A percentile compares a stretch with the other conserved stretches of the same genome.
These are phyloP conservation scores for Mollisia scopiformis DNA, from an alignment of 2,329 filamentous ascomycete genomes.

Conservation along the genomic window DNA sequence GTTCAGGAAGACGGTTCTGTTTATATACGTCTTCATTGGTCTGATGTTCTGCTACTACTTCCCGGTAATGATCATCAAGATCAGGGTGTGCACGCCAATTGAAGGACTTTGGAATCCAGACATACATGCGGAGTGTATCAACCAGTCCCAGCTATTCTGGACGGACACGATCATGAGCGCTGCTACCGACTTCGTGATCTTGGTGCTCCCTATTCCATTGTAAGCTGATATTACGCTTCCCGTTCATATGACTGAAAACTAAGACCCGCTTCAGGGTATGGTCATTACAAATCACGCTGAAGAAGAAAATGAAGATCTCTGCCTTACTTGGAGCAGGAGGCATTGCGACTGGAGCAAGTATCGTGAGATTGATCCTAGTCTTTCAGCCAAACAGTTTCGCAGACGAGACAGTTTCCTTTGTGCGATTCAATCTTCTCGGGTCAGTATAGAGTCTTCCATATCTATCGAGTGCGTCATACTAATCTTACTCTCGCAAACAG, in stretches of 20 bases:
- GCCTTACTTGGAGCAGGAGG: constrained; percentile 14
- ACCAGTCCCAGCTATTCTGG: constrained; percentile 39
- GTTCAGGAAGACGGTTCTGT: constrained; percentile 26
- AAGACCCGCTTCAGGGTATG: constrained; percentile 25
- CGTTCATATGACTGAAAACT: neutral
- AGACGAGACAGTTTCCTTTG: constrained; percentile 12
- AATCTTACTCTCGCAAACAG: neutral
- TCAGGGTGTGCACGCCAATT: constrained; percentile 32
- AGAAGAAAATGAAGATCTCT: constrained; percentile 31
- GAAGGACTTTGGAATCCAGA: constrained; percentile 29
- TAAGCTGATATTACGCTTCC: neutral
- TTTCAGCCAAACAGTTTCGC: constrained; percentile 13
- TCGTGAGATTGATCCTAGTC: constrained; percentile 13
- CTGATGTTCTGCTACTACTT: constrained; percentile 33
- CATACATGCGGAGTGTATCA: constrained; percentile 34
- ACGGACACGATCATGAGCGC: constrained; percentile 39
- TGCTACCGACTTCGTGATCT: constrained; percentile 37
- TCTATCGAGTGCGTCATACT: neutral
- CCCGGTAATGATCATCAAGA: constrained; percentile 35
- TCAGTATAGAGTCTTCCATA: neutral
- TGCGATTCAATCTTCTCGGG: constrained; percentile 18
- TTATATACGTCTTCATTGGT: constrained; percentile 36
- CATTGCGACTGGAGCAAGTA: constrained; percentile 4
- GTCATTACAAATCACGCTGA: constrained; percentile 36
- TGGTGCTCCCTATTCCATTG: constrained; percentile 37